Base-by-base conservation (phyloP, 2,329 filamentous ascomycete species). In the Ophiostoma sp. region DNA sequence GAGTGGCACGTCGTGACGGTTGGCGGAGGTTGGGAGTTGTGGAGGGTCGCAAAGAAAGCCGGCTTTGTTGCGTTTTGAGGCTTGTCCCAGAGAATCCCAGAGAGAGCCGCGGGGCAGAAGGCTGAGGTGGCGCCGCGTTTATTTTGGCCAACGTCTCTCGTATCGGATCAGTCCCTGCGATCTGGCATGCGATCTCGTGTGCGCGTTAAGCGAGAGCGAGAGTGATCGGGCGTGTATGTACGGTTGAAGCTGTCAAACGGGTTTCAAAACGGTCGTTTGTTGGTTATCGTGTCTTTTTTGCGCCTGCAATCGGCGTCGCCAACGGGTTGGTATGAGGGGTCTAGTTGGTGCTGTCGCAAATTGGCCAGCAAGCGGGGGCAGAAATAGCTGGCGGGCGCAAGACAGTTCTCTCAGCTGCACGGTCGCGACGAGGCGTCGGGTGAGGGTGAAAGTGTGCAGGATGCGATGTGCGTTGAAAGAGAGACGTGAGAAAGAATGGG, bases 51-150 rank as follows among this genome's bases (percentile, higher is more conserved):
- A 45, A 66, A 66, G 2, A 45, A 22, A 66, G 36, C 36, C 19
- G 61, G 61, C 22, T 22, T 66, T 45, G 61, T 45, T 15, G 61
- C 36, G 17, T 8, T 64, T 68, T 68, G 69, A 61, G 52, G 69
- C 69, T 63, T 71, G 50, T 71, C 64, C 64, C 25, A 71, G 55
- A 45, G 9, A 42, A n/a, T n/a, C n/a, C n/a, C n/a, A n/a, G n/a
- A 71, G 55, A 45, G 69, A 59, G 69, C 36, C 69, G 69, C 69
- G 69, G 69, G 55, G 69, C 36, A 71, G 55, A 59, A 59, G 68
- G 68, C 68, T 70, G 68, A 42, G 50, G 31, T 70, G 68, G 50
- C 68, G 68, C 50, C 50, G 50, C 68, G n/a, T 28, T 42, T 45
- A 57, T 71, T 48, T 50, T 50, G 52, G 52, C 39, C 36, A 61